phyloP scores from a whole-genome alignment of 768 basidiomycete genomes.

The Lactifluus hygrophoroides region DNA sequence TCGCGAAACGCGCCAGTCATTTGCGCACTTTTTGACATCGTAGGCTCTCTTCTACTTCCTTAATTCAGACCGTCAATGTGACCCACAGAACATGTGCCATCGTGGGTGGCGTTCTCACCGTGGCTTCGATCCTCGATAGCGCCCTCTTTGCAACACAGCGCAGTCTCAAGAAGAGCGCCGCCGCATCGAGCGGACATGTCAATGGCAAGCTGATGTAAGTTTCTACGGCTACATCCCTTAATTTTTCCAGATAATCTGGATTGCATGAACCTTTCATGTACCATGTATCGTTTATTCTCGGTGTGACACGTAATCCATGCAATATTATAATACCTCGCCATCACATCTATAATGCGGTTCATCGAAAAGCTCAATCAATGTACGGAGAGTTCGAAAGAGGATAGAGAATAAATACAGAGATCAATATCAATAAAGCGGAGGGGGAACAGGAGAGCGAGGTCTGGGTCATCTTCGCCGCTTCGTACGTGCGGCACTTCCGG shows the following conservation, averaged over 20 bases:
- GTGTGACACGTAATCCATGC: neutral
- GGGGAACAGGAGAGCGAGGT: neutral
- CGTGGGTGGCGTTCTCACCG: constrained; percentile 92
- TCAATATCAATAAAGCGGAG: neutral
- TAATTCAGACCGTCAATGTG: neutral
- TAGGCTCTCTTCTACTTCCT: constrained; percentile 34
- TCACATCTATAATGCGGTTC: neutral
- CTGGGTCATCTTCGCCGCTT: constrained; percentile 14
- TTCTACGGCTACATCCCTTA: neutral
- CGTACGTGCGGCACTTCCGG: neutral
- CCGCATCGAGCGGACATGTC: constrained; percentile 12
- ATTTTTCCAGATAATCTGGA: neutral
- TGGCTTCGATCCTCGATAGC: constrained; percentile 83
- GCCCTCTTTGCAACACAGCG: constrained; percentile 77
- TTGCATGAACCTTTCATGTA: constrained; percentile 1
- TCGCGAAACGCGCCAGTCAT: constrained; percentile 83
- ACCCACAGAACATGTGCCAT: constrained; percentile 91
- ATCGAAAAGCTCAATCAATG: neutral
- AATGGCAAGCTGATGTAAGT: constrained; percentile 22
- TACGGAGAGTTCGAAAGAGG: neutral
- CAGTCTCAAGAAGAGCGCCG: constrained; percentile 54
- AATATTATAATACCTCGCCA: neutral
- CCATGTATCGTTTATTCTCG: constrained; percentile 5
- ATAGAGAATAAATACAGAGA: neutral
- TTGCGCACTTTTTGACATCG: constrained; percentile 98